phyloP scores from a whole-genome alignment of 768 basidiomycete genomes.

The Nidularia pulvinata region DNA sequence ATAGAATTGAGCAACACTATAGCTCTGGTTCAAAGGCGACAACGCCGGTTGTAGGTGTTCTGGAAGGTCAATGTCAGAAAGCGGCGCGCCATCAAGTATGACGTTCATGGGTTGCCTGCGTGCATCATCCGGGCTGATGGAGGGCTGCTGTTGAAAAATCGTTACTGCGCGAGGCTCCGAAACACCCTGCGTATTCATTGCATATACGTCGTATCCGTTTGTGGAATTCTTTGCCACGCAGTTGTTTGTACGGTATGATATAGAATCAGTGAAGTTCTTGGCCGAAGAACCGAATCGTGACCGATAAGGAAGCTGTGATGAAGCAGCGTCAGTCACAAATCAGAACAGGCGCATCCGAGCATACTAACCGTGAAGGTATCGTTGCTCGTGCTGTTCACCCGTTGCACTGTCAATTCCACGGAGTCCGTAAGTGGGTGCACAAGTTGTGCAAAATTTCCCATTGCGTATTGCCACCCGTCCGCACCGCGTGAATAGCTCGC shows the following conservation, averaged over 20 bases:
- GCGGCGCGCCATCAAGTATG: conserved; percentile 42
- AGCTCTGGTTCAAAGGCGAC: conserved; percentile 38
- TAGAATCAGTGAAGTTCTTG: conserved; percentile 44
- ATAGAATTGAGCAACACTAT: conserved; percentile 54
- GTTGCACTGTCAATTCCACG: conserved; percentile 45
- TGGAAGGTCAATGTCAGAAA: conserved; percentile 43
- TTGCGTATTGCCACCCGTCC: conserved; percentile 36
- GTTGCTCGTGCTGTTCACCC: conserved; percentile 28
- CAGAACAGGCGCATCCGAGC: not conserved
- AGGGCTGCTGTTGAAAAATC: conserved; percentile 37
- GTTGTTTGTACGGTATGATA: conserved; percentile 51
- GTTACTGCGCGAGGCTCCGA: conserved; percentile 17
- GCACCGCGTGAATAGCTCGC: conserved; percentile 37
- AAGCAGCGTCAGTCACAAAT: not conserved
- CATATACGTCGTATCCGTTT: conserved; percentile 44
- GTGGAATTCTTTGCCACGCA: conserved; percentile 46
- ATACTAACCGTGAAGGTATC: conserved; percentile 45
- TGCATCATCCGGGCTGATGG: conserved; percentile 22
- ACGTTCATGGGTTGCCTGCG: conserved; percentile 45
- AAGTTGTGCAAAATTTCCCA: conserved; percentile 58
- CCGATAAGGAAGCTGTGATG: conserved; percentile 53
- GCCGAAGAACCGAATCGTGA: conserved; percentile 47
- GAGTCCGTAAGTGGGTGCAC: conserved; percentile 49
- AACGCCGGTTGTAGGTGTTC: conserved; percentile 32
- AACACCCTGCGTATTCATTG: not conserved